phyloP scores from a whole-genome alignment of 116 monocot genomes.

The Papilionanthe hybrid region DNA sequence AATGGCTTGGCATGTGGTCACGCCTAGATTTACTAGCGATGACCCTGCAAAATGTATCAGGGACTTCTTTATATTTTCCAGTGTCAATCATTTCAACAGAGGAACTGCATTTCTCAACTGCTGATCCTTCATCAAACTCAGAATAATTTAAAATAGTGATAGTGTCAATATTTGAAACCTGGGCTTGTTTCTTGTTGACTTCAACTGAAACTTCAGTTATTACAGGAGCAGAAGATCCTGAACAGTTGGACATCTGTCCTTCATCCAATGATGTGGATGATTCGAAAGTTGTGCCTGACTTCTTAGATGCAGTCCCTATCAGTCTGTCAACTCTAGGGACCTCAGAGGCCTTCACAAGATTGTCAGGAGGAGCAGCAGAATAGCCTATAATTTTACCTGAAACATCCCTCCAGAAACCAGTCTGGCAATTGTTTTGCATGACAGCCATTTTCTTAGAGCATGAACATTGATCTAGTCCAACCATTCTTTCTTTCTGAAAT shows the following conservation, averaged over 20 bases:
- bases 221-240: constrained; percentile 54
- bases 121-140: constrained; percentile 67
- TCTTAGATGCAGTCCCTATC: constrained; percentile 8
- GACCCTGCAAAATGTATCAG: background rate
- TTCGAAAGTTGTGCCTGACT: constrained; percentile 19
- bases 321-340: too few species aligned
- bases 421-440: constrained; percentile 18
- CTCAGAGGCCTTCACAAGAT: constrained; percentile 10
- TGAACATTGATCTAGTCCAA: constrained; percentile 18
- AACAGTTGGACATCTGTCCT: constrained; percentile 44
- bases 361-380: constrained; percentile 11
- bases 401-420: constrained; percentile 43
- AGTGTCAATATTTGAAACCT: constrained; percentile 5
- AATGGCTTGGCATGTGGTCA: constrained; percentile 11
- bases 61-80: constrained; percentile 19
- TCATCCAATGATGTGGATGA: constrained; percentile 24
- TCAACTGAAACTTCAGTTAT: constrained; percentile 61
- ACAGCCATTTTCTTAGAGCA: constrained; percentile 24
- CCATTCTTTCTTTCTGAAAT: constrained; percentile 19
- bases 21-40: too few species aligned
- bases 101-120: constrained; percentile 66
- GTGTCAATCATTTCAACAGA: constrained; percentile 44
- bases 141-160: constrained; percentile 17
- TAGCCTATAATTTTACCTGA: constrained; percentile 22
- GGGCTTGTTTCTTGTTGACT: constrained; percentile 29